Conservation (phyloP, 2,329 filamentous ascomycete species). For the Calonectria hawksworthii region DNA sequence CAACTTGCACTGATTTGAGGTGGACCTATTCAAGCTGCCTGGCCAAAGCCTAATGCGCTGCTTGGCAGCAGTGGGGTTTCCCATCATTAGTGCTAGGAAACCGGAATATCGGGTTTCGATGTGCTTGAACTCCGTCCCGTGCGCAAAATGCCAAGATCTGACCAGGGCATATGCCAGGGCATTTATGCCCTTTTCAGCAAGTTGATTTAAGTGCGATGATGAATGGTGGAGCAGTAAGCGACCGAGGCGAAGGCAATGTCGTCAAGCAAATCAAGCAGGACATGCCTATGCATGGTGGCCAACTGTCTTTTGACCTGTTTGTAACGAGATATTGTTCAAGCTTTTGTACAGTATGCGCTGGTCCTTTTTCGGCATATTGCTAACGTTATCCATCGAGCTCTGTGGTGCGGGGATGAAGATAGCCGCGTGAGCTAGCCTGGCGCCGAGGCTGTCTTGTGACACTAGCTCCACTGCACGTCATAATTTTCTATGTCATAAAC, state of each 20-base stretch:
- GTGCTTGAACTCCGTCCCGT: background rate
- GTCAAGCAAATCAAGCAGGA: background rate
- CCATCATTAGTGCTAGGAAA: background rate
- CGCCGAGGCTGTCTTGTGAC: background rate
- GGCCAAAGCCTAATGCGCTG: background rate
- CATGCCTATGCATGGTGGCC: background rate
- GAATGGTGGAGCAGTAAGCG: background rate
- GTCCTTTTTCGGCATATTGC: background rate
- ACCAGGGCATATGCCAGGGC: background rate
- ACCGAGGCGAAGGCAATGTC: background rate
- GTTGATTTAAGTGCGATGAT: background rate
- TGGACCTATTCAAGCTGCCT: no score
- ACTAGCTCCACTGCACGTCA: background rate
- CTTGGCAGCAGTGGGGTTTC: background rate
- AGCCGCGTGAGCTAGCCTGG: background rate
- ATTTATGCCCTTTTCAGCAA: background rate
- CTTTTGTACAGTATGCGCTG: background rate
- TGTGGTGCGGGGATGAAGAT: background rate
- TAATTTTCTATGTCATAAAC: conserved; percentile 3
- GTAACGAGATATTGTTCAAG: background rate
- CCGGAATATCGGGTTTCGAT: background rate
- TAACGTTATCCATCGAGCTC: background rate
- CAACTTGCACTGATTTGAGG: no score
- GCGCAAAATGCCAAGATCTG: background rate
- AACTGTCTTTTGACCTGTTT: background rate